Conservation (phyloP, 2,329 filamentous ascomycete genomes). For the Claviceps sp. region DNA sequence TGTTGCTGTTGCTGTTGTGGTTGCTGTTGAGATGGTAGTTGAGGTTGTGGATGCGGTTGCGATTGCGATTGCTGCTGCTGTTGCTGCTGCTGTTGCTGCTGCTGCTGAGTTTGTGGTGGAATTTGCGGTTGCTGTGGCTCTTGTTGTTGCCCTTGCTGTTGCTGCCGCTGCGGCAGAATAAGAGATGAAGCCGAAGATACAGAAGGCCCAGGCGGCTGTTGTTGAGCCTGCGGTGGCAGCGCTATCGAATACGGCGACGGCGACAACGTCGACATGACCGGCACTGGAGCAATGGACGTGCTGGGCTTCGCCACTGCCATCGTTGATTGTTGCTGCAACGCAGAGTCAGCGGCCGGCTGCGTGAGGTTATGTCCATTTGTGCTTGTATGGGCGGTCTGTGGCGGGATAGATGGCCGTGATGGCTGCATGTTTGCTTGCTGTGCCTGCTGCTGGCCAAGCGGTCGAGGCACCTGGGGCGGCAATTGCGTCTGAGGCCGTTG, state of each 20-base stretch:
- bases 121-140: too few species aligned
- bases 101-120: too few species aligned
- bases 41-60: too few species aligned
- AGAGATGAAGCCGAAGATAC: background rate
- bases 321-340: background rate
- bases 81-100: too few species aligned
- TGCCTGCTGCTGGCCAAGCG: slow-evolving; percentile 10
- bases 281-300: background rate
- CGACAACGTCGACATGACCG: background rate
- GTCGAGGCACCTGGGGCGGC: slow-evolving; percentile 11
- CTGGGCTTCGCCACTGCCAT: background rate
- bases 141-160: too few species aligned
- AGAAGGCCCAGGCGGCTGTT: background rate
- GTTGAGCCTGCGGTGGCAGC: background rate
- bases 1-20: background rate
- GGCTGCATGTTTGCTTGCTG: slow-evolving; percentile 9
- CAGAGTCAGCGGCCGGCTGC: background rate
- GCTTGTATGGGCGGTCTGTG: background rate
- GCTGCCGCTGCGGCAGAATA: background rate
- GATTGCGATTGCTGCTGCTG: too few species aligned
- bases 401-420: background rate
- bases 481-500: slow-evolving; percentile 16
- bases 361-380: slow-evolving; percentile 1
- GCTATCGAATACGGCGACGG: background rate
- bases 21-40: too few species aligned